Conservation (phyloP, 108 stramenopile genomes). For the Cyclostephanos invisitatus region DNA sequence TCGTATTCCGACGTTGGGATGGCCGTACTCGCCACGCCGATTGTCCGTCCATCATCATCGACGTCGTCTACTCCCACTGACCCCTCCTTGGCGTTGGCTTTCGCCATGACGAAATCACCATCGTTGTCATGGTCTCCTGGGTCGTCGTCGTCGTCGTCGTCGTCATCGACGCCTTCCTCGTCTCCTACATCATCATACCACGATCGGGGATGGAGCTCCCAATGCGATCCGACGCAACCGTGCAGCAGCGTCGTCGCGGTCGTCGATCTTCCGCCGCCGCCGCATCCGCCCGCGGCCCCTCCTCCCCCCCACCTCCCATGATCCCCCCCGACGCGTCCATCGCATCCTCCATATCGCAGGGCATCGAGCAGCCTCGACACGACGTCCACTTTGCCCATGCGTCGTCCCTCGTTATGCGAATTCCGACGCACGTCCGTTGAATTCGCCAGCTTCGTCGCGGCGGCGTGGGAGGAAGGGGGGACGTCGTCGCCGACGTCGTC, state of each 20-base stretch:
- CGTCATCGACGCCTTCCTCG: not conserved
- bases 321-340: constrained; percentile 23
- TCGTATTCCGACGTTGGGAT: not conserved
- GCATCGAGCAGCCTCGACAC: constrained; percentile 26
- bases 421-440: constrained; percentile 4
- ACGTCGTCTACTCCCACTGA: not conserved
- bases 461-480: not conserved
- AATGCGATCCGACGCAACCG: constrained; percentile 52
- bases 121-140: not conserved
- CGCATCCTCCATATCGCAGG: no score
- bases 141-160: not conserved
- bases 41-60: not conserved
- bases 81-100: not conserved
- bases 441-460: not conserved
- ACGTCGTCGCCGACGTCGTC: not conserved
- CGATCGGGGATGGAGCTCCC: constrained; percentile 45
- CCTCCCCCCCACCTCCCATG: constrained; percentile 1
- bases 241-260: constrained; percentile 28
- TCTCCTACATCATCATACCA: not conserved
- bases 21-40: not conserved
- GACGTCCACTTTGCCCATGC: constrained; percentile 25
- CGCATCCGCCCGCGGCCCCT: not conserved
- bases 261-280: not conserved
- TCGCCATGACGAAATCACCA: not conserved
- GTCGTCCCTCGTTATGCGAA: constrained; percentile 31